These are phyloP conservation scores for Tuber calosporum DNA, from an alignment of 495 filamentous ascomycete species.

Conservation along the genomic window DNA sequence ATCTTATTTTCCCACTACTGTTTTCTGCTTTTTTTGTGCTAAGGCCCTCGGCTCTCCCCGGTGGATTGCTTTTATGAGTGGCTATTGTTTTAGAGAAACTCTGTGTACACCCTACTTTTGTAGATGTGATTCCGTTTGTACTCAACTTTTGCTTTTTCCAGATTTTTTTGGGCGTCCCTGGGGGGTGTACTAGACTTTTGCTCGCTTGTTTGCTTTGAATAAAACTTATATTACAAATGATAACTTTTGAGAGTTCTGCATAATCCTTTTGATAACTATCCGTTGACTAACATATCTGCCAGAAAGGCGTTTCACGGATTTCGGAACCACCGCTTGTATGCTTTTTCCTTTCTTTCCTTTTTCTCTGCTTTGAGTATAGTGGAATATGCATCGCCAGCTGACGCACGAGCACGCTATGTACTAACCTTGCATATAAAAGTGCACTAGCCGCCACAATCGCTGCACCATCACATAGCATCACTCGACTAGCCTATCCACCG, in stretches of 20 bases:
- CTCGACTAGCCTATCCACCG: background rate
- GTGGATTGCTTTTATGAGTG: background rate
- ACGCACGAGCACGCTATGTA: background rate
- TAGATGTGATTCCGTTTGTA: background rate
- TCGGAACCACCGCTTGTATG: background rate
- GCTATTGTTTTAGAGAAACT: background rate
- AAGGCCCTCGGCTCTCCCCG: background rate
- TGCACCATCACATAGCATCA: too few species aligned
- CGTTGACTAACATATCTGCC: background rate
- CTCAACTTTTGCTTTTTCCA: background rate
- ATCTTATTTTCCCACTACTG: background rate
- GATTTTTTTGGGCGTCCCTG: background rate
- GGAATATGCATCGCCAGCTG: background rate
- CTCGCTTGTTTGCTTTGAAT: background rate
- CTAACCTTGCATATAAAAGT: background rate
- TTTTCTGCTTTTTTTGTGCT: background rate
- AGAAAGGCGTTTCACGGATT: background rate
- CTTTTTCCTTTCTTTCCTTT: background rate
- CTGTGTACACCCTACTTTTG: background rate
- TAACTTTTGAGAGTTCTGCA: background rate
- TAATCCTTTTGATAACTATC: background rate
- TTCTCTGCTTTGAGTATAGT: background rate
- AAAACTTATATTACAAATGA: background rate
- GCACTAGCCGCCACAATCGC: too few species aligned
- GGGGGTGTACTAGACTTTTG: slow-evolving; percentile 1